Base-by-base conservation (phyloP, 2,329 filamentous ascomycete species). In the Aspergillus glaucus region DNA sequence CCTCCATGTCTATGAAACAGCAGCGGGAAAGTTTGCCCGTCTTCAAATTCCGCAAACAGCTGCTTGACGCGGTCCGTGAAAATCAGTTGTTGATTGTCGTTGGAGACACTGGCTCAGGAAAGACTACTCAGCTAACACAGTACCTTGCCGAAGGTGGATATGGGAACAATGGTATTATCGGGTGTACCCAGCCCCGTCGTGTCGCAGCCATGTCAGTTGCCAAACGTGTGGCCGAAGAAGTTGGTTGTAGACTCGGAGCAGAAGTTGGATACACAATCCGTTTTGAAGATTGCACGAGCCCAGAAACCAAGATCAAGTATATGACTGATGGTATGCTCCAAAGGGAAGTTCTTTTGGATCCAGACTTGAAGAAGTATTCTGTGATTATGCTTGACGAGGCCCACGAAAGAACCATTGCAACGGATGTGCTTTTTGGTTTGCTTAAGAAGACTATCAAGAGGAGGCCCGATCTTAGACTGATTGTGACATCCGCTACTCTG, bases 311-410 rank as follows among this genome's bases (percentile, higher is more conserved):
- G 63, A 95, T 98, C 75, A 98, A 98, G 74, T 98, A 98, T 74
- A 96, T 98, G 92, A 98, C 93, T 14, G 93, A 98, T 62, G 93
- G 93, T 69, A 97, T 97, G 88, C 80, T 98, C 66, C 85, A 96
- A 72, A 82, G 93, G 74, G 93, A 98, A 72, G 90, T 96, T 65
- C 78, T 98, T 45, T 79, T 96, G 57, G 93, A 98, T 65, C 87
- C 91, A 0, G 87, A 95, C 60, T 74, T 98, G 56, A 87, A 80
- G 62, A 83, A 87, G 56, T 98, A 98, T 65, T 95, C 90, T 1
- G 89, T 93, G 52, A 96, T 98, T 62, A 98, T 98, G 85, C 79
- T 98, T 59, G 93, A 98, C 66, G 93, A 98, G 66, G 93, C 93
- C 3, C 93, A 98, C 81, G 93, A 98, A 67, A 84, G 93, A 51